Percentiles rank a stretch among this genome's conserved stretches.
phyloP scores from a whole-genome alignment of 1,139 yeast species.

The Schizosaccharomyces versatilis region DNA sequence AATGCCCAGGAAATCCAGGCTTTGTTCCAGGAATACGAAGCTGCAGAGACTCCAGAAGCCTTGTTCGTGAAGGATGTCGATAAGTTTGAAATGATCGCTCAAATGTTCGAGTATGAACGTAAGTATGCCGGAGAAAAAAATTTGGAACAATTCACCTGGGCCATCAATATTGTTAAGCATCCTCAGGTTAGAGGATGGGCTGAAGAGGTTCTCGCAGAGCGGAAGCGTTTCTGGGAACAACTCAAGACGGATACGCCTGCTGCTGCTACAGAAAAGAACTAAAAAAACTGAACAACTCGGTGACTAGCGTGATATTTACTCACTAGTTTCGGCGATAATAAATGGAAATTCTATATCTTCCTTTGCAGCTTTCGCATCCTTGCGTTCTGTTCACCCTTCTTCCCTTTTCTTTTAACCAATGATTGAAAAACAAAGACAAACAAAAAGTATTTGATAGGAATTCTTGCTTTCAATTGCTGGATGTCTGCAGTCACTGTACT shows the following conservation, averaged over 20 bases:
- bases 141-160: conserved; percentile 32
- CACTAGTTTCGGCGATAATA: no score
- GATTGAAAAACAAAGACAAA: no score
- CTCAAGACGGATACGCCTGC: neutral
- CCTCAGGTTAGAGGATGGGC: conserved; percentile 51
- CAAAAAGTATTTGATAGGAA: no score
- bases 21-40: conserved; percentile 81
- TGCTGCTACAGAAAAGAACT: no score
- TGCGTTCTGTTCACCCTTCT: no score
- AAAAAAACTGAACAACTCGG: no score
- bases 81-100: conserved; percentile 76
- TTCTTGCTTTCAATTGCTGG: no score
- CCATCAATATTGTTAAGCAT: conserved; percentile 45
- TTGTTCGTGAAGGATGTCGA: conserved; percentile 82
- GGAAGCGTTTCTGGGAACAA: conserved; percentile 26
- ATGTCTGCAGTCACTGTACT: no score
- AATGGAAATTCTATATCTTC: no score
- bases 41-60: conserved; percentile 61
- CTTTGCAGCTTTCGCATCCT: no score
- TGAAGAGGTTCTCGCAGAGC: conserved; percentile 37
- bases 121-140: conserved; percentile 7
- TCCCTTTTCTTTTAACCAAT: no score
- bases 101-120: conserved; percentile 72
- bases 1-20: conserved; percentile 49
- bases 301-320: no score